Evolutionary conservation across 768 basidiomycete species (phyloP), one percentile per base, ranked within the genome.

Genomic region (Suillus subalutaceus): DNA sequence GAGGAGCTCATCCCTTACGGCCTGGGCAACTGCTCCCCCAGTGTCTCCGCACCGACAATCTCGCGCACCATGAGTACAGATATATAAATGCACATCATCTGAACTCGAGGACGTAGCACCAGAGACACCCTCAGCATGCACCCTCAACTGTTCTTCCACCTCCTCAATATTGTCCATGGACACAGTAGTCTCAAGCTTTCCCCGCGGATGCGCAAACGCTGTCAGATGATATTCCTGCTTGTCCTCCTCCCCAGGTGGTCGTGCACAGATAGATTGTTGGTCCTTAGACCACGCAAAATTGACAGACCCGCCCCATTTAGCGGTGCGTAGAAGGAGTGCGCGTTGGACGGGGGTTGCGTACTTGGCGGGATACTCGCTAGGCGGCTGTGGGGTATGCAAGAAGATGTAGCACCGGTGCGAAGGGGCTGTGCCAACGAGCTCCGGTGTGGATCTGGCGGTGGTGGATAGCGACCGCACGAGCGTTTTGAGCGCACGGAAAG

Each of bases 31-130:
- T 13, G 78, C 80, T 3, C 83, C 82, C 0, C 93, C 93, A 26
- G 76, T 82, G 13, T 89, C 83, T 2, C 90, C 90, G 68, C 93
- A 94, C 6, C 93, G 83, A 77, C 93, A 96, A 73, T 94, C 93
- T 60, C 92, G 83, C 48, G 84, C 81, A 6, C 86, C 87, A 73
- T 95, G 93, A 5, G 92, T 93, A 73, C 93, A 95, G 1, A 95
- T 86, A 70, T 89, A 91, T 20, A 92, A 67, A 68, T 81, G 73
- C 56, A 82, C 65, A 52, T 73, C 69, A 26, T 83, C 66, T n/a
- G 65, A 64, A 35, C 46, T 26, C 35, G 35, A 56, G 5, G 41
- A 18, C 2, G 32, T 30, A 16, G 12, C 46, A 52, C 6, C 52
- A 55, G 37, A 72, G 64, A 44, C 65, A 35, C 73, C 68, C 16